Evolutionary conservation across 306 rosid genomes (phyloP).

Genomic region (Abrus pulchellus): DNA sequence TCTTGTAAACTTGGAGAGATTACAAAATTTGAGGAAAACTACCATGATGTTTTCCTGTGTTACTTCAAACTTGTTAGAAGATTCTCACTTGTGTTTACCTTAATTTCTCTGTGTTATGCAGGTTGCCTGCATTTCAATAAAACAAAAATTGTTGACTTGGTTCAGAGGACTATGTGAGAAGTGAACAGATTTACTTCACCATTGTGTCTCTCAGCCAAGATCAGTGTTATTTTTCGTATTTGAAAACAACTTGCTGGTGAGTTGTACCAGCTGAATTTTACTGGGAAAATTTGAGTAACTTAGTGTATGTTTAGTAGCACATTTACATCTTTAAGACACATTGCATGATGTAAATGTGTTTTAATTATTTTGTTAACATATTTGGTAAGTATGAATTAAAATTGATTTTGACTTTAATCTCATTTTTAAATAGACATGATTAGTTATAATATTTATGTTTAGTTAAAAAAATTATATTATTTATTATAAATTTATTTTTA

Average conservation of each 20-base stretch:
- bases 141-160: not conserved
- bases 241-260: slow-evolving; percentile 10
- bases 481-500: too few relatives aligned
- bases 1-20: not conserved
- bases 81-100: not conserved
- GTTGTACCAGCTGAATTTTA: not conserved
- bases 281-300: not conserved
- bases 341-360: too few relatives aligned
- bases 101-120: slow-evolving; percentile 22
- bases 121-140: slow-evolving; percentile 31
- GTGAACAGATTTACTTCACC: not conserved
- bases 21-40: not conserved
- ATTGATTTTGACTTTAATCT: too few relatives aligned
- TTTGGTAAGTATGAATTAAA: too few relatives aligned
- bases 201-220: not conserved
- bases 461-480: too few relatives aligned
- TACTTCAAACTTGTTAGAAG: not conserved
- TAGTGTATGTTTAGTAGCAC: too few relatives aligned
- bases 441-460: too few relatives aligned
- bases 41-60: not conserved
- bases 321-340: too few relatives aligned
- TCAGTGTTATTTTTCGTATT: not conserved
- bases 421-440: too few relatives aligned
- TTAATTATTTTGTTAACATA: too few relatives aligned
- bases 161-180: slow-evolving; percentile 14